A percentile compares a stretch with the other conserved stretches of the same genome.
phyloP scores from a whole-genome alignment of 169 alveolate genomes.

The Cryptosporidium xiaoi region DNA sequence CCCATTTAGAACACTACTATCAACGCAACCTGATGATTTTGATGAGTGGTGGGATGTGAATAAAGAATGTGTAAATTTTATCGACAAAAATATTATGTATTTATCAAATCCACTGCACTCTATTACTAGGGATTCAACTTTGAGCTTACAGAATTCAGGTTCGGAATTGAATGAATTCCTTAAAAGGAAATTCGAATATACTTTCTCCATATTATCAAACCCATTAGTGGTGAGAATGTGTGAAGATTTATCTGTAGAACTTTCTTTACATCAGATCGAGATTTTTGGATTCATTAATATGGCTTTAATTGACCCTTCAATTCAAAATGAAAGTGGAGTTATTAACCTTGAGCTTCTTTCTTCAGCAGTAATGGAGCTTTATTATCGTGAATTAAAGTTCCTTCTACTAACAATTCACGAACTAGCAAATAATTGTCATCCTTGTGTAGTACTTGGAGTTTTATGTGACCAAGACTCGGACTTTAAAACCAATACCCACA shows the following conservation, averaged over 20 bases:
- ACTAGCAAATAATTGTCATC: constrained; percentile 66
- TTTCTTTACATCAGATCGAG: constrained; percentile 59
- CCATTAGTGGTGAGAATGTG: constrained; percentile 24
- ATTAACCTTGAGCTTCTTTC: constrained; percentile 9
- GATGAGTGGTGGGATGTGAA: constrained; percentile 71
- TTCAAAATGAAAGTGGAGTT: constrained; percentile 15
- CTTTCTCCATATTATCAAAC: constrained; percentile 10
- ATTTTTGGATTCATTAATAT: constrained; percentile 56
- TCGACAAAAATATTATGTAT: constrained; percentile 28
- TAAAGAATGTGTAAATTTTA: constrained; percentile 36
- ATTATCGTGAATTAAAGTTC: constrained; percentile 49
- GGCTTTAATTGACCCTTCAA: constrained; percentile 55
- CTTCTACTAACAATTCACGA: constrained; percentile 31
- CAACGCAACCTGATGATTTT: constrained; percentile 59
- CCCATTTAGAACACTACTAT: constrained; percentile 22
- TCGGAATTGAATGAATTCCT: constrained; percentile 12
- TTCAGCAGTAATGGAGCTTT: constrained; percentile 46
- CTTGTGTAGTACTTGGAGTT: constrained; percentile 57
- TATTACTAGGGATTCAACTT: constrained; percentile 55
- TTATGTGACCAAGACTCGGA: constrained; percentile 53
- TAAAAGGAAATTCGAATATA: constrained; percentile 10
- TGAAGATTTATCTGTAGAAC: constrained; percentile 67
- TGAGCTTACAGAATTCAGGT: constrained; percentile 8
- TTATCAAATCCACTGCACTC: constrained; percentile 56
- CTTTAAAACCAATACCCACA: background rate